A percentile compares a stretch with the other conserved stretches of the same genome.
Evolutionary conservation across 306 rosid species (phyloP).

Genomic region (Medicago lupulina): DNA sequence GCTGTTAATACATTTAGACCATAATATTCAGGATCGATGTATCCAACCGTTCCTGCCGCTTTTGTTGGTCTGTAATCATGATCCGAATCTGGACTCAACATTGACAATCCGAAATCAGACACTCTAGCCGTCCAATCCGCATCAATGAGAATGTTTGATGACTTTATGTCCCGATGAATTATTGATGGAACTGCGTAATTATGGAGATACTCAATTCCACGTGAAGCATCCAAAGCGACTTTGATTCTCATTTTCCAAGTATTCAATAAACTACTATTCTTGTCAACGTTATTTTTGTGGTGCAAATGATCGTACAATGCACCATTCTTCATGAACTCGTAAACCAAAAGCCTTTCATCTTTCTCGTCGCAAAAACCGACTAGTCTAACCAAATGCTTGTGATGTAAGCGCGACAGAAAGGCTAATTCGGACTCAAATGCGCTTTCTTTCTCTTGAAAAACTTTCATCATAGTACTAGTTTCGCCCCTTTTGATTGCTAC

Average conservation of each 20-base stretch:
- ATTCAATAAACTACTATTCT: slow-evolving; percentile 62
- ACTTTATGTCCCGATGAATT: slow-evolving; percentile 92
- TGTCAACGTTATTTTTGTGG: slow-evolving; percentile 72
- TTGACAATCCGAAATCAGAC: slow-evolving; percentile 90
- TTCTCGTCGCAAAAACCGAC: slow-evolving; percentile 91
- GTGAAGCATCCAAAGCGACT: slow-evolving; percentile 80
- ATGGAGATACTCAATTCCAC: slow-evolving; percentile 96
- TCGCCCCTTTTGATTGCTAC: slow-evolving; percentile 95
- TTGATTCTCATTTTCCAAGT: slow-evolving; percentile 94
- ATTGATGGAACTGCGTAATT: slow-evolving; percentile 92
- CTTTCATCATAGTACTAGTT: slow-evolving; percentile 60
- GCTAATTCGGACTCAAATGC: slow-evolving; percentile 93
- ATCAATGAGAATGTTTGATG: slow-evolving; percentile 86
- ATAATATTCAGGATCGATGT: slow-evolving; percentile 96
- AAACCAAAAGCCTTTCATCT: slow-evolving; percentile 88
- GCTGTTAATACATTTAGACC: slow-evolving; percentile 89
- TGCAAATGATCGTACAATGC: slow-evolving; percentile 89
- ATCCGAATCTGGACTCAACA: slow-evolving; percentile 75
- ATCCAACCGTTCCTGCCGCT: slow-evolving; percentile 93
- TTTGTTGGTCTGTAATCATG: slow-evolving; percentile 61
- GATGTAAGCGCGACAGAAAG: slow-evolving; percentile 90
- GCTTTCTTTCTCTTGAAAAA: slow-evolving; percentile 88
- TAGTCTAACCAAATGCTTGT: slow-evolving; percentile 89
- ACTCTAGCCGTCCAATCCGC: slow-evolving; percentile 82
- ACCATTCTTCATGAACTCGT: slow-evolving; percentile 94